Percentiles rank a stretch among this genome's conserved stretches.
These are phyloP conservation scores for Gossypium gossypioides DNA, from an alignment of 441 rosid species.

Conservation along the genomic window DNA sequence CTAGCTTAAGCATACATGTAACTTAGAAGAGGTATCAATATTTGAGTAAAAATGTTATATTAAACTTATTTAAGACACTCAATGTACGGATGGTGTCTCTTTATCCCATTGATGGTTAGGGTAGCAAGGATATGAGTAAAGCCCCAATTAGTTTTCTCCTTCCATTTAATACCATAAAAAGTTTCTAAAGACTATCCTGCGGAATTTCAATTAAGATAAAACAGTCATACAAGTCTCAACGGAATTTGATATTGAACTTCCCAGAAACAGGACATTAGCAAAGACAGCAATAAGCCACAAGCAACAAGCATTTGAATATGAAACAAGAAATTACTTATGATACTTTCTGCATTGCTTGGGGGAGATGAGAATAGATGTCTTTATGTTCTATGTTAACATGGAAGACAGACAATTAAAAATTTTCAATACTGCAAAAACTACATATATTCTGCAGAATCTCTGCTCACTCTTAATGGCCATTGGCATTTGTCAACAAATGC, in stretches of 20 bases:
- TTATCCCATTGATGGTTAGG: constrained; percentile 11
- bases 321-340: background rate
- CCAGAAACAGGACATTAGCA: background rate
- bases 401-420: background rate
- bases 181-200: background rate
- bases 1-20: background rate
- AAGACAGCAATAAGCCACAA: background rate
- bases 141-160: background rate
- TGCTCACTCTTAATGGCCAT: background rate
- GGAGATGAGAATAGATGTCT: background rate
- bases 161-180: background rate
- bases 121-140: background rate
- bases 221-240: background rate
- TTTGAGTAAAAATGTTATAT: background rate
- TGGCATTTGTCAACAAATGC: background rate
- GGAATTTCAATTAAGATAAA: background rate
- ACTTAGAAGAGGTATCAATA: background rate
- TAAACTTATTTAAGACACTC: background rate
- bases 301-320: background rate
- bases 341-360: background rate
- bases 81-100: constrained; percentile 1
- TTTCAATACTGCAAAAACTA: background rate
- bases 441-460: background rate
- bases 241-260: background rate
- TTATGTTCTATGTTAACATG: background rate